Conservation (phyloP, 164 flowering plant genomes). For the Piper betle region DNA sequence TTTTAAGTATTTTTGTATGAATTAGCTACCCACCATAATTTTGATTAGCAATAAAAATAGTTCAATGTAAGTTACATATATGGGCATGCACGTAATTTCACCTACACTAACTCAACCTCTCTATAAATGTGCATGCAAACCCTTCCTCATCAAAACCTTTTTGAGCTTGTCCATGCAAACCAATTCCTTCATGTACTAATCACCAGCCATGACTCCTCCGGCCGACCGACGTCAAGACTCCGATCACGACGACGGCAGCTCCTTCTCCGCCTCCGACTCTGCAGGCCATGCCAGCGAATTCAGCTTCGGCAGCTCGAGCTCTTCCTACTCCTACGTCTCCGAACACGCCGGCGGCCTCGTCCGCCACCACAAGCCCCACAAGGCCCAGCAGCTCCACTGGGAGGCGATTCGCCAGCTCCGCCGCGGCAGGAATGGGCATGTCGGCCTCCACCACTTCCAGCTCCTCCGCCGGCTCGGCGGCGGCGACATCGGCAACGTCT, state of each 20-base stretch:
- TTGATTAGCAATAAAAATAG: background rate
- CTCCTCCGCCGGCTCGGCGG: constrained; percentile 58
- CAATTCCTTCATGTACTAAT: constrained; percentile 14
- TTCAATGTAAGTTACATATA: background rate
- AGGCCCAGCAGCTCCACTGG: constrained; percentile 72
- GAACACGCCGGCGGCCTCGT: constrained; percentile 6
- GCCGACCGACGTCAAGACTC: background rate
- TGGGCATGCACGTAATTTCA: background rate
- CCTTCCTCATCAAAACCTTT: background rate
- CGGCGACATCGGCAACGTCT: constrained; percentile 75
- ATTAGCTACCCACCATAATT: background rate
- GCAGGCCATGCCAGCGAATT: constrained; percentile 56
- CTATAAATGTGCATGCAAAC: background rate
- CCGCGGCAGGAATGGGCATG: constrained; percentile 17
- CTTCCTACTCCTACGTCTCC: constrained; percentile 31
- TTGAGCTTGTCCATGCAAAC: background rate
- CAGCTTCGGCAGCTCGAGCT: constrained; percentile 53
- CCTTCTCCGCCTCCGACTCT: constrained; percentile 49
- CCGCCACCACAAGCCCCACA: constrained; percentile 48
- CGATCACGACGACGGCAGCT: constrained; percentile 51
- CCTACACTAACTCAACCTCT: background rate
- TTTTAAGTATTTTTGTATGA: background rate
- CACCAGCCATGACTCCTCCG: constrained; percentile 22
- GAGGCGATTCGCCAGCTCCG: constrained; percentile 53
- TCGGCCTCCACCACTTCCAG: constrained; percentile 62